phyloP scores from a whole-genome alignment of 768 basidiomycete genomes.

The Ramaria rubella region DNA sequence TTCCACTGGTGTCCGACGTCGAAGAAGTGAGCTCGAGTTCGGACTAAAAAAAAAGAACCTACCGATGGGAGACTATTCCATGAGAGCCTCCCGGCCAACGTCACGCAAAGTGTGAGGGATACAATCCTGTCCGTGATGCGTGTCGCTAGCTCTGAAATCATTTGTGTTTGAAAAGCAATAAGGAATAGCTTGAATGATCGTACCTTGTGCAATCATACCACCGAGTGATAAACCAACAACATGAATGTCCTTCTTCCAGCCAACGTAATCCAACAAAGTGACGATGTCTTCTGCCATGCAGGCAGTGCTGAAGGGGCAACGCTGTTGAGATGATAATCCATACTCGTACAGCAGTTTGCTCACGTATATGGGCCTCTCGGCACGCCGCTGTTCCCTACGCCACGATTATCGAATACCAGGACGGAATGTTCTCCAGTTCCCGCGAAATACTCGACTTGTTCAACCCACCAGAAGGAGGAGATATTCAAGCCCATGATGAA shows the following conservation, averaged over 20 bases:
- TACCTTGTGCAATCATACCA: slow-evolving; percentile 81
- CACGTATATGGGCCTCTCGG: slow-evolving; percentile 76
- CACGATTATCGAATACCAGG: slow-evolving; percentile 80
- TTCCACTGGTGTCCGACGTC: too few relatives aligned
- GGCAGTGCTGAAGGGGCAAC: slow-evolving; percentile 46
- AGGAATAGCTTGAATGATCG: not conserved
- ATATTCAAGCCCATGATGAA: slow-evolving; percentile 77
- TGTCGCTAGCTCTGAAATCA: slow-evolving; percentile 54
- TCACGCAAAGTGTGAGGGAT: slow-evolving; percentile 62
- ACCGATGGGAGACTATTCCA: slow-evolving; percentile 64
- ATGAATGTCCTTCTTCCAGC: slow-evolving; percentile 63
- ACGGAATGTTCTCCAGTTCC: slow-evolving; percentile 46
- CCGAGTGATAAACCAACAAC: slow-evolving; percentile 73
- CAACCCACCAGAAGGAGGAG: slow-evolving; percentile 55
- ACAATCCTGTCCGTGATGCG: slow-evolving; percentile 60
- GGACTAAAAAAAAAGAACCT: too few relatives aligned
- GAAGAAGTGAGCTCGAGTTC: too few relatives aligned
- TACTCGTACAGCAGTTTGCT: slow-evolving; percentile 24
- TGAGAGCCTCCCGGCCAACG: slow-evolving; percentile 53
- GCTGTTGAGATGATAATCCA: too few relatives aligned
- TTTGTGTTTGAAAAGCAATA: not conserved
- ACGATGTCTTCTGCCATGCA: slow-evolving; percentile 75
- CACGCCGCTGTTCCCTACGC: slow-evolving; percentile 67
- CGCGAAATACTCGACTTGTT: slow-evolving; percentile 61
- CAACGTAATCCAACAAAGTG: slow-evolving; percentile 59